Percentiles rank a stretch among this genome's conserved stretches.
Evolutionary conservation across 2,329 filamentous ascomycete species (phyloP).

Genomic region (Knoxdaviesia proteae): DNA sequence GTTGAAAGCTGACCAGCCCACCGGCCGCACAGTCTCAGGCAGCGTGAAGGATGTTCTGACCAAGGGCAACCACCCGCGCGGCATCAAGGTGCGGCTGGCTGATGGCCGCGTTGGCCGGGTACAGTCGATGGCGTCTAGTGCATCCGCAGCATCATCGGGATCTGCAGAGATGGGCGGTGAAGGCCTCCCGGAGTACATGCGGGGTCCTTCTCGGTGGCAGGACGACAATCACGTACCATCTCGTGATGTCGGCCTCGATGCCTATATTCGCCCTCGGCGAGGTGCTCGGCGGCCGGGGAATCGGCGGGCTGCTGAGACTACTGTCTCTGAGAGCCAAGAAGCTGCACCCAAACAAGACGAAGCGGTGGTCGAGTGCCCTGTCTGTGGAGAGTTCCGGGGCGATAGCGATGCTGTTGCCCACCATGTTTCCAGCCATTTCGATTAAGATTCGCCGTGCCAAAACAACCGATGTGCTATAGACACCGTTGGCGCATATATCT

Average conservation of each 20-base stretch:
- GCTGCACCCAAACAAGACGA: not conserved
- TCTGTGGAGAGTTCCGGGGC: slow-evolving; percentile 45
- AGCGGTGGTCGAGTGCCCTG: slow-evolving; percentile 29
- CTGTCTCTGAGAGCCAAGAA: not conserved
- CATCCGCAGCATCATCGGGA: not conserved
- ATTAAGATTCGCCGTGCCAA: not conserved
- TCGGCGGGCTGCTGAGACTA: slow-evolving; percentile 1
- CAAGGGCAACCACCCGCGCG: slow-evolving; percentile 51
- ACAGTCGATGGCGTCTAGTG: slow-evolving; percentile 30
- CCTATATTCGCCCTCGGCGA: slow-evolving; percentile 22
- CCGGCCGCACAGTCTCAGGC: slow-evolving; percentile 49
- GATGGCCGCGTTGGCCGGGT: slow-evolving; percentile 58
- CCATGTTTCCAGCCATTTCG: slow-evolving; percentile 41
- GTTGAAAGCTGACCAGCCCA: slow-evolving; percentile 56
- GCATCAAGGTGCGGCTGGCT: slow-evolving; percentile 55
- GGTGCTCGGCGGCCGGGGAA: slow-evolving; percentile 8
- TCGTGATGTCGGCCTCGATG: slow-evolving; percentile 21
- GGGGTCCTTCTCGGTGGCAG: slow-evolving; percentile 12
- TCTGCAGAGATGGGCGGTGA: no score
- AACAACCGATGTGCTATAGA: no score
- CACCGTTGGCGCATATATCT: no score
- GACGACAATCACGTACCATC: no score
- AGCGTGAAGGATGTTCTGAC: slow-evolving; percentile 48
- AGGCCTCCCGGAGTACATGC: no score
- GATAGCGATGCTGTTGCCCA: slow-evolving; percentile 47